A percentile compares a stretch with the other conserved stretches of the same genome.
phyloP scores from a whole-genome alignment of 2,329 filamentous ascomycete genomes.

The Talaromyces sp. region DNA sequence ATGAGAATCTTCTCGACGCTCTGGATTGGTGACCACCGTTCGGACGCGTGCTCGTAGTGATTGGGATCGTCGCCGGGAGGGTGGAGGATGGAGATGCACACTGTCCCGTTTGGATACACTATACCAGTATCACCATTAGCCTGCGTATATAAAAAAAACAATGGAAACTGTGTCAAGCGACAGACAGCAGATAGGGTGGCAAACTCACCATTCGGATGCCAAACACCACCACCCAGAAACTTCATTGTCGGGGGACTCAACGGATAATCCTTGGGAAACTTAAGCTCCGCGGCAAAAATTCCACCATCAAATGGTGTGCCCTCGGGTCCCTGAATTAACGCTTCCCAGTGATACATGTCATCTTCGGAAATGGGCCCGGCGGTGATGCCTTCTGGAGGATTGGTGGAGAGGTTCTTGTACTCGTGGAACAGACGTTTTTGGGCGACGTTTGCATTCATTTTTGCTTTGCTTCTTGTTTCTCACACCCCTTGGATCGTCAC shows the following conservation, averaged over 20 bases:
- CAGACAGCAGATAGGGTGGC: neutral
- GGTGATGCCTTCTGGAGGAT: conserved; percentile 95
- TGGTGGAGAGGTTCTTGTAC: conserved; percentile 89
- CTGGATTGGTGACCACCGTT: conserved; percentile 95
- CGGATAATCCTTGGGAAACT: conserved; percentile 96
- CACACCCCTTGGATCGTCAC: neutral
- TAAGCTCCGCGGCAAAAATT: conserved; percentile 89
- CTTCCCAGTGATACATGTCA: conserved; percentile 94
- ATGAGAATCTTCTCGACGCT: conserved; percentile 97
- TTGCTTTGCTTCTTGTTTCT: neutral
- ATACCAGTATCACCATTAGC: conserved; percentile 2
- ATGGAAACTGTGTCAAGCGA: neutral
- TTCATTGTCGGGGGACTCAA: conserved; percentile 93
- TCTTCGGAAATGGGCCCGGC: conserved; percentile 91
- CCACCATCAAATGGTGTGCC: conserved; percentile 95
- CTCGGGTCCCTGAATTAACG: conserved; percentile 89
- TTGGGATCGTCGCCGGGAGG: conserved; percentile 95
- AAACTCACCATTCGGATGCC: conserved; percentile 84
- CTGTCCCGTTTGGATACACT: conserved; percentile 89
- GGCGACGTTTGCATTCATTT: conserved; percentile 50
- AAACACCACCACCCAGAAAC: conserved; percentile 73
- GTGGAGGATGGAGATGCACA: conserved; percentile 98
- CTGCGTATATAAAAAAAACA: neutral
- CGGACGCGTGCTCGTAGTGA: conserved; percentile 93
- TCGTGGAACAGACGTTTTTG: conserved; percentile 85